A percentile compares a stretch with the other conserved stretches of the same genome.
Conservation (phyloP, 139 green algal species). For the Chlamydomonas sphaeroides region DNA sequence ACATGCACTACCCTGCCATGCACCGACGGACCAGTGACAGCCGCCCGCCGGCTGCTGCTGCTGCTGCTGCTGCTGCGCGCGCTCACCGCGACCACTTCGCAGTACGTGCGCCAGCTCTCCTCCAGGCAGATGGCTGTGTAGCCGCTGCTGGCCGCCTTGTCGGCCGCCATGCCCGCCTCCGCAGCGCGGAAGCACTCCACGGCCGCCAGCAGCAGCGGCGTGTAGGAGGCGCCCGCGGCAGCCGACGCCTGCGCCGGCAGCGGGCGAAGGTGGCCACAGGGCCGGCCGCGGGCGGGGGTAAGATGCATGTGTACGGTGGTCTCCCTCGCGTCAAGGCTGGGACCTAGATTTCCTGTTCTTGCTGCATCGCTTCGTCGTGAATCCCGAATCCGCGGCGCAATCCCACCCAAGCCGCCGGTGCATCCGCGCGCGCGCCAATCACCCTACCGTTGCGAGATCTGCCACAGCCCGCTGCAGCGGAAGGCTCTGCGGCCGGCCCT, state of each 20-base stretch:
- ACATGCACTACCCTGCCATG: no score
- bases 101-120: slow-evolving; percentile 46
- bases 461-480: slow-evolving; percentile 30
- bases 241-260: slow-evolving; percentile 27
- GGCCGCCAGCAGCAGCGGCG: slow-evolving; percentile 3
- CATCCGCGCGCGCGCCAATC: background rate
- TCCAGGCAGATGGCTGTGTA: slow-evolving; percentile 62
- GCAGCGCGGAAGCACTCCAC: slow-evolving; percentile 44
- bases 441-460: slow-evolving; percentile 7
- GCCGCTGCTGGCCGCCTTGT: slow-evolving; percentile 52
- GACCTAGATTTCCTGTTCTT: no score
- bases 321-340: no score
- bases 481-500: slow-evolving; percentile 35
- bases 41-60: no score
- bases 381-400: no score
- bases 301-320: background rate
- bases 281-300: no score
- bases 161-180: slow-evolving; percentile 41
- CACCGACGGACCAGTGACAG: no score
- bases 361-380: no score
- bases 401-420: background rate
- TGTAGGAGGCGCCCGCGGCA: background rate
- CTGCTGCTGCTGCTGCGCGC: no score
- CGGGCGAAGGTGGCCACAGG: background rate
- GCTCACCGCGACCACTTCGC: slow-evolving; percentile 45